Conservation (phyloP, 495 filamentous ascomycete genomes). For the Pyrenopolyporus hunteri region DNA sequence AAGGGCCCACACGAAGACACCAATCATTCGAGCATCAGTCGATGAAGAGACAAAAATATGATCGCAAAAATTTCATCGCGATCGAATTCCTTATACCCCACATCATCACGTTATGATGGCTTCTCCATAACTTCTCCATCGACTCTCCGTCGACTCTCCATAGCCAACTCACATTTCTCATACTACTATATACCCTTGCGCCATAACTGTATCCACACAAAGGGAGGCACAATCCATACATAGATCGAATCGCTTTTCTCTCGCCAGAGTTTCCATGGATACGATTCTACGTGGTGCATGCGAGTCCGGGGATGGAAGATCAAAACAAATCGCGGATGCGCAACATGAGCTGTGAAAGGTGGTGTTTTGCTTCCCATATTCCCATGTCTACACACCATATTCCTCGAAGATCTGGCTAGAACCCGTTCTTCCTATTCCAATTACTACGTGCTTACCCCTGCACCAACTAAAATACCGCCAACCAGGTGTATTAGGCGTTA, state of each 20-base stretch:
- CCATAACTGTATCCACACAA: no score
- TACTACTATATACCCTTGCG: no score
- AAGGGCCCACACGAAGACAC: constrained; percentile 5
- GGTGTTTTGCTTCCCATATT: no score
- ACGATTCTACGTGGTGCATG: constrained; percentile 12
- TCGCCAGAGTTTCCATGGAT: constrained; percentile 9
- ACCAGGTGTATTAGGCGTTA: constrained; percentile 13
- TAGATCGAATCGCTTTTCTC: no score
- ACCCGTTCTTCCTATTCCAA: background rate
- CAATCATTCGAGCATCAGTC: constrained; percentile 38
- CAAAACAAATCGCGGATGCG: constrained; percentile 7
- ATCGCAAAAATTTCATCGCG: constrained; percentile 2
- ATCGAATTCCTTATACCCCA: constrained; percentile 8
- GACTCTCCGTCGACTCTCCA: no score
- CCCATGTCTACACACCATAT: constrained; percentile 3
- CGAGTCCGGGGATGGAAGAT: constrained; percentile 18
- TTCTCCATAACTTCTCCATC: background rate
- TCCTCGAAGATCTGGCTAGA: constrained; percentile 10
- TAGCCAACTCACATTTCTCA: no score
- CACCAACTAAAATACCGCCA: background rate
- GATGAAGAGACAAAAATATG: constrained; percentile 15
- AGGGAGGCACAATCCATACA: no score
- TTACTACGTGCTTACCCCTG: constrained; percentile 7
- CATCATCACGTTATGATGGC: constrained; percentile 24
- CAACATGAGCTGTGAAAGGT: background rate